Evolutionary conservation across 257 asterid species (phyloP), one percentile per base, ranked within the genome.

Genomic region (Solanum paucissectum): DNA sequence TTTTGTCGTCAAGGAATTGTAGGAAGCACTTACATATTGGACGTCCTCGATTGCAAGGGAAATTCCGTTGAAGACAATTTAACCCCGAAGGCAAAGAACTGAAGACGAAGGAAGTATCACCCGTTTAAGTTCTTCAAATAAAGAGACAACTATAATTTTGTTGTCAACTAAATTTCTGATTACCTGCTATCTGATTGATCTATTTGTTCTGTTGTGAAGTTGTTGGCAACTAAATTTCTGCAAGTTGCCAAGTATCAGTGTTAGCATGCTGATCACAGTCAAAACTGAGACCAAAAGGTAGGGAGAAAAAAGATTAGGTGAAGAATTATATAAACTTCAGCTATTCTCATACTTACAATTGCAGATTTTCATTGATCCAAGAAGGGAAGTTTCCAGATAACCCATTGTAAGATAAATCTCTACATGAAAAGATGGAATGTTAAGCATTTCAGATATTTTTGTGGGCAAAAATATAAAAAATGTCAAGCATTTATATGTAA

Each of bases 221-320:
- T 94, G 93, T 96, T 95, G 89, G 92, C 98, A 20, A 94, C 96
- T 92, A 94, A 88, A 87, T 96, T 96, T 72, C 98, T 93, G 90
- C 86, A 86, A 84, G 84, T 44, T 83, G 68, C 14, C 55, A 74
- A 9, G 62, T 6, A 29, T 11, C 33, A 4, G 20, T 23, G 23
- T 58, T 75, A 40, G 46, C 9, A 46, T 46, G 83, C 18, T 36
- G 66, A 66, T 20, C 81, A 34, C 81, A 9, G 27, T 73, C 9
- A 13, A 36, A 36, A 9, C 27, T 73, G 81, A 25, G 81, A 83
- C 37, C 38, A 27, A 49, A 11, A 62, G 66, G 16, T n/a, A 9
- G 66, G 40, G 55, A 34, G 32, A n/a, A 34, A 64, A 52, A 49
- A 9, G 36, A 64, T n/a, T 11, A 25, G 33, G 32, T 1, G 27